Base-by-base conservation (phyloP, 176 grass and related monocot species). In the Secale cereale region DNA sequence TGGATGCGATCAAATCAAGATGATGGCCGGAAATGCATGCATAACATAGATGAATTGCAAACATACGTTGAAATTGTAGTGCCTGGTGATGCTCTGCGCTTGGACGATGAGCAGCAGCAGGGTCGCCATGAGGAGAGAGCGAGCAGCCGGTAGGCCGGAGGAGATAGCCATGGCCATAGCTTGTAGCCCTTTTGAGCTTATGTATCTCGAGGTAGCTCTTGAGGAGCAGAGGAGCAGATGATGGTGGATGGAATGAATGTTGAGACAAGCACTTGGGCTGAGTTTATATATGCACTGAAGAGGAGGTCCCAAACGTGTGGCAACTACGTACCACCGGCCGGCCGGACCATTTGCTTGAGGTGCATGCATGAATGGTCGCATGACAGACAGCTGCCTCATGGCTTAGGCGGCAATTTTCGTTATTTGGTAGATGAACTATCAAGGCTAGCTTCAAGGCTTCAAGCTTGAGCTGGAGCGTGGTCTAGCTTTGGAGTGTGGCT, bases 1-100 rank as follows among this genome's bases (percentile, higher is more conserved):
- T 17, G 45, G 0, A 48, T 48, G 45, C 2, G 4, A 6, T 56
- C 17, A 59, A 0, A 59, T 25, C 57, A 59, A 23, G 2, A 23
- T 3, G 7, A n/a, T 8, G 7, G 20, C 46, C 46, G 46, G 3
- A 22, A 16, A 57, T 3, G 54, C 54, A 59, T 59, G 56, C 56
- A 54, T 0, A 22, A 23, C 50, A 54, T 56, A 25, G 7, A 6
- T 36, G 35, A 4, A n/a, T 16, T 12, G n/a, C 12, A 2, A 2
- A 61, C 86, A 56, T 77, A 97, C 91, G 66, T 97, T 81, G 86
- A 97, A 97, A 54, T 90, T 65, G 81, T 90, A 94, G 78, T 86
- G 74, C 8, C 89, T 77, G 20, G 82, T 93, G 68, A 86, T 77
- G 85, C 87, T 79, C 22, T 97, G 91, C 6, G 82, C 82, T 36